phyloP scores from a whole-genome alignment of 2,329 filamentous ascomycete genomes.

The Tolypocladium album region DNA sequence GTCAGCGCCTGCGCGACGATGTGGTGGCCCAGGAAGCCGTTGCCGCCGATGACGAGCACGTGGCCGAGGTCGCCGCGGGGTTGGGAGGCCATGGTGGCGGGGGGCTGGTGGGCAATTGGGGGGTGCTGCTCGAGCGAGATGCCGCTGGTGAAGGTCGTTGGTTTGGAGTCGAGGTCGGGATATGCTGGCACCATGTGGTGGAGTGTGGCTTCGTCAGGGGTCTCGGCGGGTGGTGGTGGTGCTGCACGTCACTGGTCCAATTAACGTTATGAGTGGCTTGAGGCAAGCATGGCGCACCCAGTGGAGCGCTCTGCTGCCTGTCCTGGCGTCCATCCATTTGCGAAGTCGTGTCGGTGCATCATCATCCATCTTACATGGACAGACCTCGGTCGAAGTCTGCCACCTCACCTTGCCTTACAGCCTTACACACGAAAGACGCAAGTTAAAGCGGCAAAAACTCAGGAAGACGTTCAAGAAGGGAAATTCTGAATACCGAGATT shows the following conservation, averaged over 20 bases:
- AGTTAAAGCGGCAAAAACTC: too few species aligned
- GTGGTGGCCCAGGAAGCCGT: conserved; percentile 76
- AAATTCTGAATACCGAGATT: too few species aligned
- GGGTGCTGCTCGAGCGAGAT: neutral
- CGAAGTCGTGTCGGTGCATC: too few species aligned
- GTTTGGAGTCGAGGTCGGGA: too few species aligned
- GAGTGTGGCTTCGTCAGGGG: neutral
- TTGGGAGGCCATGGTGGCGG: neutral
- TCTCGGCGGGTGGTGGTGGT: neutral
- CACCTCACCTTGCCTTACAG: too few species aligned
- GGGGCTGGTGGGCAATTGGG: neutral
- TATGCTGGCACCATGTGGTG: neutral
- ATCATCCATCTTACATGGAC: too few species aligned
- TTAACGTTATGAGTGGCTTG: neutral
- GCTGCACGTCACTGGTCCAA: neutral
- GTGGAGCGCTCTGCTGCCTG: neutral
- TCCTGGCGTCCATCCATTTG: too few species aligned
- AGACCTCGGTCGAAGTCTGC: too few species aligned
- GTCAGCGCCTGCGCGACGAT: conserved; percentile 64
- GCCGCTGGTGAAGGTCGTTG: neutral
- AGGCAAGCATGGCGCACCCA: neutral
- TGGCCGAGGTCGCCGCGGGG: conserved; percentile 44
- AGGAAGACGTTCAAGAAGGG: too few species aligned
- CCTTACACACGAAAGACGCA: too few species aligned
- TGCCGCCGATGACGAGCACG: conserved; percentile 72